Evolutionary conservation across 164 flowering plant species (phyloP).

Genomic region (Platanus orientalis): DNA sequence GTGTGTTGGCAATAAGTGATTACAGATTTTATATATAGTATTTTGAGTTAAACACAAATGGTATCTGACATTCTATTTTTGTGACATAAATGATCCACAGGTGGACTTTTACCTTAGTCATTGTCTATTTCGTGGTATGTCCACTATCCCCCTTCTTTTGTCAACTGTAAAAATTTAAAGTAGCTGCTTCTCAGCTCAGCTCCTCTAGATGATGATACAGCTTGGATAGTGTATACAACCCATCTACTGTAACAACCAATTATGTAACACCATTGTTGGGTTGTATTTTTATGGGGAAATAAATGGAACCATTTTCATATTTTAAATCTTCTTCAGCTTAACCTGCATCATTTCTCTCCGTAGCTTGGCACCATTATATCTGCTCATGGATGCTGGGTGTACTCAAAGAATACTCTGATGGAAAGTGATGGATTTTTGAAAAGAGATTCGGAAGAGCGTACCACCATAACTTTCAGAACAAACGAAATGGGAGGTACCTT

Average conservation of each 20-base stretch:
- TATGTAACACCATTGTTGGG: too few species aligned
- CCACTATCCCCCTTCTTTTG: not conserved
- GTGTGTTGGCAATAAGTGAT: not conserved
- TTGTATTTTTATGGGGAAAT: too few species aligned
- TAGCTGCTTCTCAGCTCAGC: too few species aligned
- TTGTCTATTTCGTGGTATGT: constrained; percentile 69
- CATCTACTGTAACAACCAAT: too few species aligned
- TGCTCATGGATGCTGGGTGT: constrained; percentile 35
- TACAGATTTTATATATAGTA: not conserved
- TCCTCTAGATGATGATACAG: too few species aligned
- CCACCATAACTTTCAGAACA: constrained; percentile 12
- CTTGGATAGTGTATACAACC: not conserved
- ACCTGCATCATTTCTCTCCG: constrained; percentile 4
- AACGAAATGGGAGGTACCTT: constrained; percentile 17
- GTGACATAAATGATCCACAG: constrained; percentile 12
- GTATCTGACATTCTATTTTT: constrained; percentile 4
- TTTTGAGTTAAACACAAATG: too few species aligned
- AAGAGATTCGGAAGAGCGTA: constrained; percentile 15
- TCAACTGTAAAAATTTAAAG: not conserved
- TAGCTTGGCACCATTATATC: constrained; percentile 48
- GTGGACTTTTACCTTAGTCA: constrained; percentile 83
- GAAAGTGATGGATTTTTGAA: constrained; percentile 8
- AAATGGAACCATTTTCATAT: not conserved
- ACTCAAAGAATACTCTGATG: not conserved
- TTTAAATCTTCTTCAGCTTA: not conserved